Evolutionary conservation across 192 early-diverging fungal species (phyloP).

Genomic region (Mortierella antarctica): DNA sequence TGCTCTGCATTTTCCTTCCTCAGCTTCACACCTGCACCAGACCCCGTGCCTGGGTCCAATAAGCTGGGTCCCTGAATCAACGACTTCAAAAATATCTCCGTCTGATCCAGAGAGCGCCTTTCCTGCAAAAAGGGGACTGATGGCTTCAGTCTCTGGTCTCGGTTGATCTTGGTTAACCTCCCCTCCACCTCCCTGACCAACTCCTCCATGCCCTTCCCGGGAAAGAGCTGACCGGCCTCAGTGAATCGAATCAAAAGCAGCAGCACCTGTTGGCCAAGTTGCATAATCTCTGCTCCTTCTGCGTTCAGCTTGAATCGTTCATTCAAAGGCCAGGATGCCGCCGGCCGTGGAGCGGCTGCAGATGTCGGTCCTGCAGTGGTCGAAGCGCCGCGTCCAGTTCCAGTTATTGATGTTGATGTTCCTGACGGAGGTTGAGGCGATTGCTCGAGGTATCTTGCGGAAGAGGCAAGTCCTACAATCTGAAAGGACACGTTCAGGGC

Average conservation of each 20-base stretch:
- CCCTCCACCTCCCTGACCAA: conserved; percentile 26
- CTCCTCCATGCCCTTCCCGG: conserved; percentile 27
- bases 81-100: conserved; percentile 34
- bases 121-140: conserved; percentile 11
- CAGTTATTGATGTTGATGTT: background rate
- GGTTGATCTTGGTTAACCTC: conserved; percentile 30
- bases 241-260: conserved; percentile 34
- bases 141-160: background rate
- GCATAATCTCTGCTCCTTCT: conserved; percentile 29
- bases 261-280: conserved; percentile 39
- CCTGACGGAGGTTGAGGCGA: background rate
- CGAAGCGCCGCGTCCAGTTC: no score
- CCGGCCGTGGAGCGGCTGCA: background rate
- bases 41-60: conserved; percentile 35
- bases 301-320: conserved; percentile 13
- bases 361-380: background rate
- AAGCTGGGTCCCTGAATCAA: conserved; percentile 37
- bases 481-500: conserved; percentile 33
- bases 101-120: conserved; percentile 33
- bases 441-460: conserved; percentile 16
- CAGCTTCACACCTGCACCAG: conserved; percentile 24
- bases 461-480: conserved; percentile 19
- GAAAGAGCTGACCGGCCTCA: conserved; percentile 22
- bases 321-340: conserved; percentile 25
- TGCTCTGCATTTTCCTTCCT: background rate